These are phyloP conservation scores for Lentinus tigrinus DNA, from an alignment of 768 basidiomycete genomes.

Conservation along the genomic window DNA sequence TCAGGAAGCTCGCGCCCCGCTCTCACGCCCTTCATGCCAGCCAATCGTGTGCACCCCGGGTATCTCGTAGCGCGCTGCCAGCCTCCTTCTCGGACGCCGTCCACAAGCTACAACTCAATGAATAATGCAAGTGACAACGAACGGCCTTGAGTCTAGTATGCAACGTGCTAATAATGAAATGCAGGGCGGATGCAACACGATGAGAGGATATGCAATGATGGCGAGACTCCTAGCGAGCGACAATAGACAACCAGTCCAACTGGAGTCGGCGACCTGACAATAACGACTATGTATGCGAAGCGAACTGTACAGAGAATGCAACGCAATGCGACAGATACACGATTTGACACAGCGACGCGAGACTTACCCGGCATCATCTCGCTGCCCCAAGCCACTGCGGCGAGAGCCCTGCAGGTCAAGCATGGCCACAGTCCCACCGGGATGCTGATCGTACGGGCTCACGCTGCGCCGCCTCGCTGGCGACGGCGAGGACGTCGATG, in stretches of 20 bases:
- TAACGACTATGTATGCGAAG: constrained; percentile 8
- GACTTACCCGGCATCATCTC: background rate
- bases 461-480: constrained; percentile 9
- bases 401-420: constrained; percentile 15
- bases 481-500: constrained; percentile 2
- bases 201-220: background rate
- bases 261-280: constrained; percentile 10
- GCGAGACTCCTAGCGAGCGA: background rate
- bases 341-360: background rate
- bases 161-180: background rate
- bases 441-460: constrained; percentile 17
- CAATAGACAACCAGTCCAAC: background rate
- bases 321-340: background rate
- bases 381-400: background rate
- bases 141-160: background rate
- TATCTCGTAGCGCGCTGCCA: background rate
- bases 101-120: too few species aligned
- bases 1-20: constrained; percentile 3
- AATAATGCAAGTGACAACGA: background rate
- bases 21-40: background rate
- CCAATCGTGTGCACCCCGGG: background rate
- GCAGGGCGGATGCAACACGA: background rate
- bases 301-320: background rate
- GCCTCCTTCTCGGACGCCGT: background rate
- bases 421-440: constrained; percentile 19